phyloP scores from a whole-genome alignment of 768 basidiomycete genomes.

The Tylopilus sp. region DNA sequence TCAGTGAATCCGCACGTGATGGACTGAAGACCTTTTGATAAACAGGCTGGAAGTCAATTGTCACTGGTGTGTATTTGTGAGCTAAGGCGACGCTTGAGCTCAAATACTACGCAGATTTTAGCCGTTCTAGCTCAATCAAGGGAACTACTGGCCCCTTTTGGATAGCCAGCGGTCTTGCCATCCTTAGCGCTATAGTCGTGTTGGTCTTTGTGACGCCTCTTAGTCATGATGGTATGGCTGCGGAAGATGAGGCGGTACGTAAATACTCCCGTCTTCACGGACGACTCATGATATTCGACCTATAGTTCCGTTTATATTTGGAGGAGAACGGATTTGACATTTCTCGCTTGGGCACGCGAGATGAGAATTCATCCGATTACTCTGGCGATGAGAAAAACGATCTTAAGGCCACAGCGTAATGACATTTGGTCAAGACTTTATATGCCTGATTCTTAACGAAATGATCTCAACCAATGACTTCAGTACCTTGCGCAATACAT shows the following conservation, averaged over 20 bases:
- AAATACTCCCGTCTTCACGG: background rate
- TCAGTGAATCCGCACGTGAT: background rate
- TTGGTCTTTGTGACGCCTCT: conserved; percentile 74
- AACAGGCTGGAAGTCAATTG: conserved; percentile 64
- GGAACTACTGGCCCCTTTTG: conserved; percentile 87
- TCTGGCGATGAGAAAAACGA: conserved; percentile 19
- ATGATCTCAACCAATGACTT: background rate
- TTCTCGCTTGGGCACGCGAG: conserved; percentile 58
- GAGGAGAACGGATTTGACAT: conserved; percentile 78
- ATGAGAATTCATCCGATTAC: conserved; percentile 21
- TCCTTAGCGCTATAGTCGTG: conserved; percentile 72
- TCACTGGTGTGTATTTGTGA: conserved; percentile 43
- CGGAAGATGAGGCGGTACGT: conserved; percentile 63
- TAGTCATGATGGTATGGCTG: conserved; percentile 70
- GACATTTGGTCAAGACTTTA: conserved; percentile 1
- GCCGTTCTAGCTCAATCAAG: conserved; percentile 44
- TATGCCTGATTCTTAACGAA: background rate
- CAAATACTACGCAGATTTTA: conserved; percentile 46
- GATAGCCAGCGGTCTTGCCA: conserved; percentile 80
- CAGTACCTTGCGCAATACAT: background rate
- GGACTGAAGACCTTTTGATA: conserved; percentile 1
- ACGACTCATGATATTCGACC: background rate
- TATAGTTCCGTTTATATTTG: conserved; percentile 79
- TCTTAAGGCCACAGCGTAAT: conserved; percentile 7
- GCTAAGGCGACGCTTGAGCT: background rate